Base-by-base conservation (phyloP, 345 rosid genomes). In the Salix purpurea region DNA sequence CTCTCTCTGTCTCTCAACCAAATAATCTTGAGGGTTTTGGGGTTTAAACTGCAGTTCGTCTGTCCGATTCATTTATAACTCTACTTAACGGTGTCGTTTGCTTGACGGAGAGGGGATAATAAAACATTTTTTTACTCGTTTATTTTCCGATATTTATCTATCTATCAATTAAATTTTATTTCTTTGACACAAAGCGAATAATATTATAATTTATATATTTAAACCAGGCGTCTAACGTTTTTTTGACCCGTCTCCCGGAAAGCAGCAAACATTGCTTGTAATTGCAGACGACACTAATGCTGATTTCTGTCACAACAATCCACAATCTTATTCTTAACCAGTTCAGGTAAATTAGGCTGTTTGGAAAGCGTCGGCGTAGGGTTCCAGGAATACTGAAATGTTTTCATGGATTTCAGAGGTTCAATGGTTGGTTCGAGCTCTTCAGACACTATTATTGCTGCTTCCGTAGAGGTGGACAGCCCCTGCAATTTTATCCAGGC, bases 1-100 rank as follows among this genome's bases (percentile, higher is more conserved):
- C 74, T 66, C 79, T 67, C 70, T 80, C 62, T 16, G 36, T 34
- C 37, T 26, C 79, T 15, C 32, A 36, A 11, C 32, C 19, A 13
- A 65, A 14, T 19, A 15, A 26, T 26, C 19, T 24, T 5, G 36
- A 30, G 23, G 23, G 24, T 14, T 48, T 65, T 11, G 80, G 40
- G 71, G 56, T 28, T 13, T 11, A 34, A 46, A 18, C 58, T 18
- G n/a, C 23, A 52, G 58, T 6, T 52, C 21, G 6, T 52, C 21
- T 16, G 58, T 18, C 56, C 56, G 21, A 16, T 16, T 50, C 1
- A 18, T 50, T 50, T 50, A 50, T 18, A 50, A 2, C n/a, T 16
- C 56, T 16, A 16, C 21, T 16, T 2, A 50, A 50, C 56, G 56
- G 56, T 16, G 56, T 50, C 58, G 58, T 52, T 52, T 52, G n/a